A percentile compares a stretch with the other conserved stretches of the same genome.
phyloP scores from a whole-genome alignment of 202 grass and related monocot genomes.

The Bolboschoenoplectus hybrid region DNA sequence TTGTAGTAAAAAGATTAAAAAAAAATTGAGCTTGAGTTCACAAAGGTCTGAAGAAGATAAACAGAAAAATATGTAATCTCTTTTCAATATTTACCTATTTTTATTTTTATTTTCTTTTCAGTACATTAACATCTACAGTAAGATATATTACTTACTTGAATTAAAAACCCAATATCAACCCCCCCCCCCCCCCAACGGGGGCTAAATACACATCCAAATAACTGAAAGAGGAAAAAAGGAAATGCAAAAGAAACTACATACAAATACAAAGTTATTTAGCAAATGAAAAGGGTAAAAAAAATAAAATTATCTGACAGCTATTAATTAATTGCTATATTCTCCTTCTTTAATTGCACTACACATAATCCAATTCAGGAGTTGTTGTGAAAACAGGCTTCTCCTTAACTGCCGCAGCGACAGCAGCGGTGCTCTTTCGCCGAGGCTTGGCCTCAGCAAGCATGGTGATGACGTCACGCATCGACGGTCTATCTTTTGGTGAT shows the following conservation, averaged over 20 bases:
- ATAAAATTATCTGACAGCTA: not conserved
- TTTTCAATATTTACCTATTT: conserved; percentile 34
- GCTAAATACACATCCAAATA: conserved; percentile 45
- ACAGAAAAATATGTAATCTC: not conserved
- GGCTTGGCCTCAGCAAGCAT: conserved; percentile 96
- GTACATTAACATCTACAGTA: conserved; percentile 37
- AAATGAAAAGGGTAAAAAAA: conserved; percentile 16
- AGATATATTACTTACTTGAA: too few species aligned
- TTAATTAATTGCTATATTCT: not conserved
- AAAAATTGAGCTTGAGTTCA: not conserved
- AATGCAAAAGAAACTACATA: conserved; percentile 48
- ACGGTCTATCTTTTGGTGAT: conserved; percentile 84
- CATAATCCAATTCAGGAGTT: conserved; percentile 66
- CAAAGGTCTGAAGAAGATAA: not conserved
- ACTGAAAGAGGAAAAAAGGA: conserved; percentile 36
- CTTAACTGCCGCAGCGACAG: conserved; percentile 58
- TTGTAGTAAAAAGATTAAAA: not conserved
- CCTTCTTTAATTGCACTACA: conserved; percentile 42
- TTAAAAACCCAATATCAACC: conserved; percentile 6
- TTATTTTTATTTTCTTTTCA: conserved; percentile 33
- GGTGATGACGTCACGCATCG: conserved; percentile 88
- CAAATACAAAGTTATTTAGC: conserved; percentile 44
- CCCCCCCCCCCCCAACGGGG: not conserved
- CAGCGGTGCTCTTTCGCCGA: conserved; percentile 65
- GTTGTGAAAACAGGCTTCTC: conserved; percentile 93